These are phyloP conservation scores for Zymoseptoria tritici DNA, from an alignment of 2,329 filamentous ascomycete genomes.

Conservation along the genomic window DNA sequence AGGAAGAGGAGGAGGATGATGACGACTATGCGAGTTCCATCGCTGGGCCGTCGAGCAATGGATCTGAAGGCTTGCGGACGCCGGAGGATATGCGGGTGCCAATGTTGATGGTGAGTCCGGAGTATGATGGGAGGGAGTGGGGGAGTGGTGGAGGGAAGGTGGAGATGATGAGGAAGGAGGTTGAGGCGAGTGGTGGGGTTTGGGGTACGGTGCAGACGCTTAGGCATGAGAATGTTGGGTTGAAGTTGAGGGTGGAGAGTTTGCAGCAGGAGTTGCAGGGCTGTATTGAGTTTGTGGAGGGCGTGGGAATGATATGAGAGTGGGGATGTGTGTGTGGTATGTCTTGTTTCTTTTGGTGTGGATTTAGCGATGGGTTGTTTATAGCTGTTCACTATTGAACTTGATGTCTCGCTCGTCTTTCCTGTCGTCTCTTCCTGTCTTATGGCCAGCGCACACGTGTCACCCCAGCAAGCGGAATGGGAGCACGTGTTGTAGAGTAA, in stretches of 20 bases:
- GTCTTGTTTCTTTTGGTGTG: neutral
- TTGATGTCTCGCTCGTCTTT: neutral
- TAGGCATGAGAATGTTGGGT: slow-evolving; percentile 47
- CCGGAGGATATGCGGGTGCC: neutral
- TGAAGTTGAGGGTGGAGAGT: slow-evolving; percentile 47
- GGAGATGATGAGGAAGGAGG: neutral
- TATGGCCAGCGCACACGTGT: too few relatives aligned
- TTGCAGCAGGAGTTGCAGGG: slow-evolving; percentile 51
- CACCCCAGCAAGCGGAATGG: too few relatives aligned
- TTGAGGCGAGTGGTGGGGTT: slow-evolving; percentile 29
- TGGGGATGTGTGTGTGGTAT: neutral
- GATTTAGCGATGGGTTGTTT: neutral
- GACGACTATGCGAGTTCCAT: neutral
- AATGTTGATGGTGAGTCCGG: neutral
- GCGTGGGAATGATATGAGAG: neutral
- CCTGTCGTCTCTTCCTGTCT: neutral
- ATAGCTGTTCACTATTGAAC: neutral
- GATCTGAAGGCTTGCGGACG: neutral
- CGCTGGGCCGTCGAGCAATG: neutral
- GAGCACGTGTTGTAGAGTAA: too few relatives aligned
- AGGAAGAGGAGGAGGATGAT: neutral
- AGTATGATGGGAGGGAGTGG: neutral
- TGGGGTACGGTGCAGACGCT: slow-evolving; percentile 48
- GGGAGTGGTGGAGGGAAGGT: neutral
- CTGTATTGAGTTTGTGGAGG: slow-evolving; percentile 45